Conservation (phyloP, 1,139 yeast genomes). For the Sugiyamaella castrensis region DNA sequence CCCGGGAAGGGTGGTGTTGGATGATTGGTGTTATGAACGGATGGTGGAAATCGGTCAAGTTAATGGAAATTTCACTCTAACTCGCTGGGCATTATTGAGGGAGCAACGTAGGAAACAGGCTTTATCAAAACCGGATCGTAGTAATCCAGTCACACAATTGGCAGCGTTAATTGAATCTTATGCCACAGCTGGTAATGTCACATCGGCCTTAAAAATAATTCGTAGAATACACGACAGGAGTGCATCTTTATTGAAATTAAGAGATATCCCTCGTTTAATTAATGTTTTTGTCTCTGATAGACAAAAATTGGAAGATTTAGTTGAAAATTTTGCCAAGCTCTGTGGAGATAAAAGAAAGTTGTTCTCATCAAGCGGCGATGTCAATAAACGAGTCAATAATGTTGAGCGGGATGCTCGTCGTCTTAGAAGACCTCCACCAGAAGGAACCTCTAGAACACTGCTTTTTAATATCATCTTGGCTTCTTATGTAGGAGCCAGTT, state of each 20-base stretch:
- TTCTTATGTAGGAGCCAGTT: slow-evolving; percentile 10
- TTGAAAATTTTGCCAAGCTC: background rate
- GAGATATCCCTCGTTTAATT: slow-evolving; percentile 4
- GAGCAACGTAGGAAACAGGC: slow-evolving; percentile 17
- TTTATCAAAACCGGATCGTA: slow-evolving; percentile 11
- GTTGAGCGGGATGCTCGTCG: background rate
- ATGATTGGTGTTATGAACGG: slow-evolving; percentile 31
- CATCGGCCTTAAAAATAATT: slow-evolving; percentile 19
- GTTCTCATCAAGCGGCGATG: too few species aligned
- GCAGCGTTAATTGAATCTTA: slow-evolving; percentile 31
- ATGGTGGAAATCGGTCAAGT: slow-evolving; percentile 31
- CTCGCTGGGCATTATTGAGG: slow-evolving; percentile 34
- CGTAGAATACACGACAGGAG: slow-evolving; percentile 28
- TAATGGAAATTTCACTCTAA: slow-evolving; percentile 28
- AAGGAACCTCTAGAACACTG: slow-evolving; percentile 27
- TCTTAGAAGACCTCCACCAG: slow-evolving; percentile 16
- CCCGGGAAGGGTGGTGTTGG: slow-evolving; percentile 34
- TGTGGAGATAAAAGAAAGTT: background rate
- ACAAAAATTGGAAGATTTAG: too few species aligned
- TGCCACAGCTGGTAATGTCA: slow-evolving; percentile 23
- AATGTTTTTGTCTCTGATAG: background rate
- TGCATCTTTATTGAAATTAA: slow-evolving; percentile 15
- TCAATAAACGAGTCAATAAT: background rate
- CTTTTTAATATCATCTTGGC: slow-evolving; percentile 28
- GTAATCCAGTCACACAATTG: slow-evolving; percentile 19